Base-by-base conservation (phyloP, 1,284 basidiomycete species). In the Malassezia nana region DNA sequence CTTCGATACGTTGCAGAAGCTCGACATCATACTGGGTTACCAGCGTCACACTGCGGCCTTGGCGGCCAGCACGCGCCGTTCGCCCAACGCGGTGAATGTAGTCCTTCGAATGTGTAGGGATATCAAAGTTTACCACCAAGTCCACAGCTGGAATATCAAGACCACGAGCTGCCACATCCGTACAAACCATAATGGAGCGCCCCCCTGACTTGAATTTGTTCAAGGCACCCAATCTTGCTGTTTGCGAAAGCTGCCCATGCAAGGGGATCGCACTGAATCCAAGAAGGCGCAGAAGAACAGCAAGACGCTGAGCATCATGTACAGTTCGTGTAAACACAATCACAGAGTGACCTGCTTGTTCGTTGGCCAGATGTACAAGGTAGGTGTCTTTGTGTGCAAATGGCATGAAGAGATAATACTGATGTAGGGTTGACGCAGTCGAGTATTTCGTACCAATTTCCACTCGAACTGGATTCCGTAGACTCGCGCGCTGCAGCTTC, bases 1-100 rank as follows among this genome's bases (percentile, higher is more conserved):
- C 59, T 52, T 75, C 74, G 69, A 98, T 95, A 8, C 94, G 83
- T 74, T 96, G 89, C 10, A 98, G 78, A 50, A 96, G 81, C 75
- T 98, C 94, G 53, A 98, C 90, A 67, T 99, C 92, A 75, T 98
- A 99, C 76, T 99, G 94, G 1, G 92, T 91, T 10, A 96, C 90
- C 20, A 99, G 80, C 10, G 94, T 95, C 64, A 98, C 87, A 1
- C 88, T 85, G 77, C 95, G 95, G 38, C 94, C 94, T 1, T 88
- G 83, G 38, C 94, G 82, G 13, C 94, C 94, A 0, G 94, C 94
- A 74, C 94, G 85, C 2, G 94, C 94, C 28, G 94, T 98, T 60
- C 94, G 83, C 30, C 94, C 94, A 16, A 99, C 94, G 52, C 94
- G 84, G 75, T 99, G 94, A 53, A 99, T 95, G 75, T 98, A 99